Evolutionary conservation across 2,329 filamentous ascomycete species (phyloP), one percentile per base, ranked within the genome.

Genomic region (Talaromyces verruculosus): DNA sequence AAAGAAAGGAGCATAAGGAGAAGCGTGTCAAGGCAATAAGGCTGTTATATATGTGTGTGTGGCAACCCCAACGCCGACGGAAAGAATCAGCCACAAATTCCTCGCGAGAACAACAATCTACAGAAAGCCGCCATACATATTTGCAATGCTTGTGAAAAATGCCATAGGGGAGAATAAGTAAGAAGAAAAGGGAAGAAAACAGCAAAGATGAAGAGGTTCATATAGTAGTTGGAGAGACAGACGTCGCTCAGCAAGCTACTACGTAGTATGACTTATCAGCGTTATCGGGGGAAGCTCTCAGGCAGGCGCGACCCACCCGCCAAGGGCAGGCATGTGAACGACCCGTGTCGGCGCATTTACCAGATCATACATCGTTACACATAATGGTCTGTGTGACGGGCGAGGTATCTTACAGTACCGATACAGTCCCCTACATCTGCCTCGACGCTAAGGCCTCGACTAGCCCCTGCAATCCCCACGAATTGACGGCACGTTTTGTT

Each of bases 81-180:
- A 30, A 25, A 35, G 25, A 58, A 64, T 47, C 25, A 63, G 37
- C 61, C 49, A 45, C 39, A 49, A 45, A 61, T 35, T 33, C 55
- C 33, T 41, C 30, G 45, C 63, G 19, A 3, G n/a, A 51, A 33
- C 30, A 65, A 37, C 15, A 37, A 11, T 61, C 19, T 51, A 60
- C 30, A 53, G 11, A 53, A 51, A 37, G 37, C 33, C 63, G n/a
- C 63, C 63, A 53, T 65, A 35, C 22, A 45, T 55, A 41, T 37
- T 57, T 19, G 28, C 30, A 15, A 22, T 22, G 5, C 30, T n/a
- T 3, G 15, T 39, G 55, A 17, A 33, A n/a, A 53, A 19, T 17
- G 17, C 13, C 19, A n/a, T 15, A 25, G 8, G 8, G 10, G 28
- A 35, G 19, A 28, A 49, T 37, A 17, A 10, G 19, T 19, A 25